Evolutionary conservation across 2,329 filamentous ascomycete genomes (phyloP).

Genomic region (Thelonectria blattea): DNA sequence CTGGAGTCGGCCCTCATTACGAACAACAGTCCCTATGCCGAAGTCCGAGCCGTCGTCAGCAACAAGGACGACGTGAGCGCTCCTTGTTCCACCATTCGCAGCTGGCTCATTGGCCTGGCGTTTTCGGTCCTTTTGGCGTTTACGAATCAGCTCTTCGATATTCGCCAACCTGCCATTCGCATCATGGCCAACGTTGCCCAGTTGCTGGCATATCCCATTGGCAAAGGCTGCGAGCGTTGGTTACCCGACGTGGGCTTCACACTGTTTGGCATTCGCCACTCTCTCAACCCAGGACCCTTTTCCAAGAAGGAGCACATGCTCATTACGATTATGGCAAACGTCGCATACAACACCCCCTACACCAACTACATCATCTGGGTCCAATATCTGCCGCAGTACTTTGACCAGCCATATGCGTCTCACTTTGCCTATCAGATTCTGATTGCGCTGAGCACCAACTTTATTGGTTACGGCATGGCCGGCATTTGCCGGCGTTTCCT

Average conservation of each 20-base stretch:
- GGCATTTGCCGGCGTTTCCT: constrained; percentile 60
- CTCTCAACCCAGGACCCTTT: constrained; percentile 62
- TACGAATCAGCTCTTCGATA: constrained; percentile 64
- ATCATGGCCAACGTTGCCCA: constrained; percentile 63
- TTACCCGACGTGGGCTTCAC: constrained; percentile 59
- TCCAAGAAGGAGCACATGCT: constrained; percentile 67
- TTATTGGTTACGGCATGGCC: constrained; percentile 66
- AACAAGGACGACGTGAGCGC: constrained; percentile 59
- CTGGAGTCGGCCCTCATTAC: constrained; percentile 60
- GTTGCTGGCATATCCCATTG: constrained; percentile 61
- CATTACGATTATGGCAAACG: constrained; percentile 68
- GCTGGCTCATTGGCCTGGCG: constrained; percentile 59
- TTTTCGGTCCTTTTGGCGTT: constrained; percentile 58
- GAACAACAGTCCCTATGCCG: constrained; percentile 63
- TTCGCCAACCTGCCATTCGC: constrained; percentile 60
- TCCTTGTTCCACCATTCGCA: constrained; percentile 61
- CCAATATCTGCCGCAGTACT: constrained; percentile 58
- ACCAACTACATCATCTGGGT: constrained; percentile 63
- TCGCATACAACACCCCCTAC: constrained; percentile 58
- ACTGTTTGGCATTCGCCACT: constrained; percentile 52
- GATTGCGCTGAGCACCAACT: constrained; percentile 61
- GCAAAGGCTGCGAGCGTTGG: constrained; percentile 55
- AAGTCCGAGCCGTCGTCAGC: constrained; percentile 61
- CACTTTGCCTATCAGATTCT: constrained; percentile 62
- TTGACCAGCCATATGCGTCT: constrained; percentile 60